A percentile compares a stretch with the other conserved stretches of the same genome.
Evolutionary conservation across 1,139 yeast species (phyloP).

Genomic region (Pichia sp.): DNA sequence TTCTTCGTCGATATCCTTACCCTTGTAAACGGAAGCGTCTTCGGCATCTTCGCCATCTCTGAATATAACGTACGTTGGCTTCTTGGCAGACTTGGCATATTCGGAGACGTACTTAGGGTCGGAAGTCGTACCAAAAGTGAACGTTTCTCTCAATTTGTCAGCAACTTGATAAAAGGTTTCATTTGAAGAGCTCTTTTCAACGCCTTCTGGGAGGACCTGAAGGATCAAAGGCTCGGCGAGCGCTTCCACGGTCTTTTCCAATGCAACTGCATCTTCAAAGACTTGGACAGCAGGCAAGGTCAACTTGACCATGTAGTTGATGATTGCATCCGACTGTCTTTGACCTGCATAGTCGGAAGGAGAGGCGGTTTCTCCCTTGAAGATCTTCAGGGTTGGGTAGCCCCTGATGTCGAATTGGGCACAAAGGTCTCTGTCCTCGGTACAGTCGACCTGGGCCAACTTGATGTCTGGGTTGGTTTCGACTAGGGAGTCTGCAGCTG

Average conservation of each 20-base stretch:
- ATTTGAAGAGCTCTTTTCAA: conserved; percentile 35
- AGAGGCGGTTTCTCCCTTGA: conserved; percentile 53
- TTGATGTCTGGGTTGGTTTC: conserved; percentile 61
- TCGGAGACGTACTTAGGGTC: conserved; percentile 44
- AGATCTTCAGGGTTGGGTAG: conserved; percentile 86
- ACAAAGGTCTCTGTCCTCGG: conserved; percentile 80
- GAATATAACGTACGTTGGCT: conserved; percentile 48
- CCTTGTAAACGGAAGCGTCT: conserved; percentile 42
- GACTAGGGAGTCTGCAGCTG: conserved; percentile 75
- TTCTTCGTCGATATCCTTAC: conserved; percentile 34
- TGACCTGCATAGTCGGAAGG: conserved; percentile 75
- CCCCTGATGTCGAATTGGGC: conserved; percentile 72
- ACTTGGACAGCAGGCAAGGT: conserved; percentile 75
- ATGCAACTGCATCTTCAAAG: conserved; percentile 44
- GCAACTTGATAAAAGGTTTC: conserved; percentile 55
- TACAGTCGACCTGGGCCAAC: conserved; percentile 91
- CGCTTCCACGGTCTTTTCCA: conserved; percentile 46
- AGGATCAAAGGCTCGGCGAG: conserved; percentile 52
- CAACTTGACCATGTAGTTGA: conserved; percentile 75
- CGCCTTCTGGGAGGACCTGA: conserved; percentile 43
- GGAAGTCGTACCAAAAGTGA: conserved; percentile 54
- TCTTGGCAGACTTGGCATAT: conserved; percentile 36
- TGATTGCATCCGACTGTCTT: conserved; percentile 75
- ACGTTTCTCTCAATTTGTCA: conserved; percentile 53
- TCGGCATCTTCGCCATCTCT: conserved; percentile 38